These are phyloP conservation scores for Mycothermus thermophilus DNA, from an alignment of 495 filamentous ascomycete species.

Conservation along the genomic window DNA sequence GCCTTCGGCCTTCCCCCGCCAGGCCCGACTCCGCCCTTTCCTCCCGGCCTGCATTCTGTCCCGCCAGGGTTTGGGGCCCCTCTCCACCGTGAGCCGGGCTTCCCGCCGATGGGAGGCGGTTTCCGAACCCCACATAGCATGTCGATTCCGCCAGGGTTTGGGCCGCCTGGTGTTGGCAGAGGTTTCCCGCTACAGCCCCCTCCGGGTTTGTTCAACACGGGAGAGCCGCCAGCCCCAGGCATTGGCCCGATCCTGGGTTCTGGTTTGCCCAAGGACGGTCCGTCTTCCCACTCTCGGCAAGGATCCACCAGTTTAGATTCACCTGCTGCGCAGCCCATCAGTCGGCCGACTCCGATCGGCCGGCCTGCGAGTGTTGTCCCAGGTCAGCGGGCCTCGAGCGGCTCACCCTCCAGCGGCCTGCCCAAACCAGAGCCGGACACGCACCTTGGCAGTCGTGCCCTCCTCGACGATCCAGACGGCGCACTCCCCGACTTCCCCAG, in stretches of 20 bases:
- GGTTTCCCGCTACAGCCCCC: slow-evolving; percentile 46
- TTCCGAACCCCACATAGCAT: slow-evolving; percentile 33
- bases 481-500: slow-evolving; percentile 17
- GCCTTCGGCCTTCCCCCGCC: slow-evolving; percentile 24
- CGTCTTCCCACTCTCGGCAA: slow-evolving; percentile 30
- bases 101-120: slow-evolving; percentile 32
- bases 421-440: slow-evolving; percentile 47
- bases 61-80: slow-evolving; percentile 29
- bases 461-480: slow-evolving; percentile 69
- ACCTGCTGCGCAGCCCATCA: slow-evolving; percentile 46
- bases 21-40: slow-evolving; percentile 18
- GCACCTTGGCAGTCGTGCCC: slow-evolving; percentile 83
- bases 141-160: slow-evolving; percentile 42
- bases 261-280: slow-evolving; percentile 20
- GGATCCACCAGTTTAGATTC: slow-evolving; percentile 32
- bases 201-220: slow-evolving; percentile 39
- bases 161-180: slow-evolving; percentile 46
- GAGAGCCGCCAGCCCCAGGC: slow-evolving; percentile 27
- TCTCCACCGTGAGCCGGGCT: slow-evolving; percentile 13
- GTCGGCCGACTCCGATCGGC: slow-evolving; percentile 75
- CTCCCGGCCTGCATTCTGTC: slow-evolving; percentile 20
- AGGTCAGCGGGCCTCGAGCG: slow-evolving; percentile 19
- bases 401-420: slow-evolving; percentile 35
- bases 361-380: slow-evolving; percentile 62
- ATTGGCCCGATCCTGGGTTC: slow-evolving; percentile 20